Base-by-base conservation (phyloP, 2,329 filamentous ascomycete genomes). In the Periconia sp. region DNA sequence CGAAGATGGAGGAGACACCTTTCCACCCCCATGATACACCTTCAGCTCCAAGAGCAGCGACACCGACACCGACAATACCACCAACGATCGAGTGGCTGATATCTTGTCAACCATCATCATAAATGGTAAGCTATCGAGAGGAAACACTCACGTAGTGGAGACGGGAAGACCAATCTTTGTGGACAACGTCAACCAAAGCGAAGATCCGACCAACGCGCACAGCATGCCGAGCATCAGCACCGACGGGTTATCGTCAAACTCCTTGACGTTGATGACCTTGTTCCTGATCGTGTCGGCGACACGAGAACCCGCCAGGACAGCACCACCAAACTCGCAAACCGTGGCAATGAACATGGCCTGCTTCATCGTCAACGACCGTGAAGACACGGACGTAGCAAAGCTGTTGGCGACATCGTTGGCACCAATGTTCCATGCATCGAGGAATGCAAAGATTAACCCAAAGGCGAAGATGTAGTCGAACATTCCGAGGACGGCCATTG, bases 361-460 rank as follows among this genome's bases (percentile, higher is more conserved):
- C 62, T 74, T 75, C 64, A 79, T 69, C n/a, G 77, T 78, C 52
- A 80, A 65, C 33, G 76, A 79, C 40, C 77, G 71, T 14, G 77
- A 79, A 9, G 77, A 75, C 33, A 80, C 76, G 15, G 77, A 79
- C 13, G 77, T 78, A 17, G 78, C 77, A 53, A 77, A 80, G 0
- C 76, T 77, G 64, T 79, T 80, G 60, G 77, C 77, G 47, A 79
- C 77, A 76, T 80, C 79, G 62, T 79, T 81, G 62, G 79, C 79
- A 58, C 82, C 84, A 59, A 85, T 86, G 66, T 86, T 87, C 82
- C 82, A 88, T 49, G 84, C 84, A 68, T 87, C 85, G 41, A 88
- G 81, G 66, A 85, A 83, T 55, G 85, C 83, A 70, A 88, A 88
- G 54, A 87, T 79, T 50, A 82, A 84, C 72, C 82, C 84, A 50